Conservation (phyloP, 768 basidiomycete species). For the Boletus fagicola region DNA sequence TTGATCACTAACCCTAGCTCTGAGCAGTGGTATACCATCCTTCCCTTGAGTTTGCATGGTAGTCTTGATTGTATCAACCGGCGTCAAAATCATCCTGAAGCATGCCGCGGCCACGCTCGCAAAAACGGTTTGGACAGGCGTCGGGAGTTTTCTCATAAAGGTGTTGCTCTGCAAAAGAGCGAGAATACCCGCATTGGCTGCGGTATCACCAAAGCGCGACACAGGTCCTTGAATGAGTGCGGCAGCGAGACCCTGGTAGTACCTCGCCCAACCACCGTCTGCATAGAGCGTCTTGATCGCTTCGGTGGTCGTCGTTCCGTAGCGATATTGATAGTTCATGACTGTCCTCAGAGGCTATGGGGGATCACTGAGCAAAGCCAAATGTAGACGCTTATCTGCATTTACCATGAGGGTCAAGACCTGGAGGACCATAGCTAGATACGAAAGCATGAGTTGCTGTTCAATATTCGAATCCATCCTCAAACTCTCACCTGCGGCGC, state of each 20-base stretch:
- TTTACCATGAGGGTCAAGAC: slow-evolving; percentile 80
- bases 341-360: slow-evolving; percentile 83
- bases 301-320: slow-evolving; percentile 70
- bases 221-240: slow-evolving; percentile 86
- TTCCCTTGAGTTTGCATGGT: slow-evolving; percentile 91
- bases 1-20: slow-evolving; percentile 49
- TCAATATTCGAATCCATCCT: background rate
- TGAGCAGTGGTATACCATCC: slow-evolving; percentile 63
- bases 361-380: background rate
- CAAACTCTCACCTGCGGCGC: slow-evolving; percentile 63
- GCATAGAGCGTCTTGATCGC: slow-evolving; percentile 66
- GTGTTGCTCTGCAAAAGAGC: slow-evolving; percentile 78
- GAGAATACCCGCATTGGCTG: slow-evolving; percentile 89
- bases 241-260: slow-evolving; percentile 83
- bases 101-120: slow-evolving; percentile 75
- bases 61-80: slow-evolving; percentile 93
- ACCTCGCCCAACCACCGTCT: slow-evolving; percentile 80
- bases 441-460: slow-evolving; percentile 5
- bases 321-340: slow-evolving; percentile 97
- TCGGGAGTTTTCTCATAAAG: slow-evolving; percentile 62
- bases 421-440: slow-evolving; percentile 87
- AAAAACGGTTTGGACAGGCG: slow-evolving; percentile 71
- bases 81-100: slow-evolving; percentile 90
- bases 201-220: slow-evolving; percentile 91
- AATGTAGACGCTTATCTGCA: background rate